A percentile compares a stretch with the other conserved stretches of the same genome.
phyloP scores from a whole-genome alignment of 1,139 yeast genomes.

The Cylindricascospora bacillispora region DNA sequence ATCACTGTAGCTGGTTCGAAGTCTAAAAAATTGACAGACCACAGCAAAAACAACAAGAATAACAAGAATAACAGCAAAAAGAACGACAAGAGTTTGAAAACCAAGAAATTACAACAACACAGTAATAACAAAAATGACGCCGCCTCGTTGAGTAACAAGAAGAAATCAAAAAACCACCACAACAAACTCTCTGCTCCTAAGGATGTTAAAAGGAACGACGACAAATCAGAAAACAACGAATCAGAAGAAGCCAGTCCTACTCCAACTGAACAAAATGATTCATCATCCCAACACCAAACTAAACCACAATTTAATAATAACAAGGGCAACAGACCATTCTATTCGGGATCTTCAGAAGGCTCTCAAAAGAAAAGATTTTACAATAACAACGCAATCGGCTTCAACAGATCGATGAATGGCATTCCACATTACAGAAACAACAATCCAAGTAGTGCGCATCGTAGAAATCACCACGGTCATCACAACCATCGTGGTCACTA shows the following conservation, averaged over 20 bases:
- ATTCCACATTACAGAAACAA: slow-evolving; percentile 1
- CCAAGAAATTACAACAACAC: neutral
- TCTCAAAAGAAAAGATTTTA: no score
- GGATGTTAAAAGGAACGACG: neutral
- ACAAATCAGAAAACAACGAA: neutral
- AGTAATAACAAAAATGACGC: neutral
- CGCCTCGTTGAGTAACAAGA: neutral
- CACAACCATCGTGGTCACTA: neutral
- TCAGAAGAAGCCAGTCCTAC: neutral
- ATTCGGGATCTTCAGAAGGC: no score
- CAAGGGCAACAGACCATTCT: slow-evolving; percentile 8
- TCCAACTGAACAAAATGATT: neutral
- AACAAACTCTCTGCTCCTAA: neutral
- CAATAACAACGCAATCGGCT: no score
- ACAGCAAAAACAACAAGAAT: no score
- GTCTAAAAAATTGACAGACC: no score
- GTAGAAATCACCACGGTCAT: neutral
- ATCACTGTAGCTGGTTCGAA: slow-evolving; percentile 27
- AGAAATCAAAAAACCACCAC: neutral
- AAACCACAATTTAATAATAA: slow-evolving; percentile 4
- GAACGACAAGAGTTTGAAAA: slow-evolving; percentile 3
- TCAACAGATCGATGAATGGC: no score
- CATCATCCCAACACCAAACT: neutral
- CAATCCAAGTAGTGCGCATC: slow-evolving; percentile 1
- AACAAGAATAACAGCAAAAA: neutral